Conservation (phyloP, 2,329 filamentous ascomycete genomes). For the Microcyclospora pomicola region DNA sequence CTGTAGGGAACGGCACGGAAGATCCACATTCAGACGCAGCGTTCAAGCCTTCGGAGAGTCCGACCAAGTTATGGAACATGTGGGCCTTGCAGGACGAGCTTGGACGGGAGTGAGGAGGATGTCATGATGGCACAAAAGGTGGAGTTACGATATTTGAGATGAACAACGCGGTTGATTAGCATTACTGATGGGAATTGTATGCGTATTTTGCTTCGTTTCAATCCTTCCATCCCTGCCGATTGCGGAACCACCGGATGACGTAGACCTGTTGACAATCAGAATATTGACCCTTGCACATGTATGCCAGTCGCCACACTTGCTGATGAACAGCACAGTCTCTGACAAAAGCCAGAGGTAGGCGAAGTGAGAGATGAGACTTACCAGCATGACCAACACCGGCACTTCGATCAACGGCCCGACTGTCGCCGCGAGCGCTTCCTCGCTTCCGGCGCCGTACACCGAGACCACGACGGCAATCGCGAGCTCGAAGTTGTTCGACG, state of each 20-base stretch:
- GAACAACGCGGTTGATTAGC: too few relatives aligned
- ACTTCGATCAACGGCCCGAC: slow-evolving; percentile 81
- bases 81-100: slow-evolving; percentile 20
- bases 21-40: slow-evolving; percentile 4
- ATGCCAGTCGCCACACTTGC: neutral
- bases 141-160: neutral
- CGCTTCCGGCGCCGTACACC: slow-evolving; percentile 61
- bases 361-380: slow-evolving; percentile 48
- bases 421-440: slow-evolving; percentile 68
- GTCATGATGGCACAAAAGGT: neutral
- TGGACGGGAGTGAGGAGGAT: neutral
- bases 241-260: slow-evolving; percentile 6
- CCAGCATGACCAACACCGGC: slow-evolving; percentile 61
- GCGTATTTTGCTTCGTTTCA: too few relatives aligned
- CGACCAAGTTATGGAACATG: slow-evolving; percentile 24
- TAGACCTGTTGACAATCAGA: slow-evolving; percentile 2
- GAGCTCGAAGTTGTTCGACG: slow-evolving; percentile 87
- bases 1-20: neutral
- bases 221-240: slow-evolving; percentile 6
- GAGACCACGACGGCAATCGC: slow-evolving; percentile 80
- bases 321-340: slow-evolving; percentile 6
- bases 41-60: slow-evolving; percentile 15
- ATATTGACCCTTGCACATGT: too few relatives aligned
- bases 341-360: neutral
- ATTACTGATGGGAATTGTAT: too few relatives aligned